Conservation (phyloP, 2,329 filamentous ascomycete species). For the Pseudogymnoascus sp. region DNA sequence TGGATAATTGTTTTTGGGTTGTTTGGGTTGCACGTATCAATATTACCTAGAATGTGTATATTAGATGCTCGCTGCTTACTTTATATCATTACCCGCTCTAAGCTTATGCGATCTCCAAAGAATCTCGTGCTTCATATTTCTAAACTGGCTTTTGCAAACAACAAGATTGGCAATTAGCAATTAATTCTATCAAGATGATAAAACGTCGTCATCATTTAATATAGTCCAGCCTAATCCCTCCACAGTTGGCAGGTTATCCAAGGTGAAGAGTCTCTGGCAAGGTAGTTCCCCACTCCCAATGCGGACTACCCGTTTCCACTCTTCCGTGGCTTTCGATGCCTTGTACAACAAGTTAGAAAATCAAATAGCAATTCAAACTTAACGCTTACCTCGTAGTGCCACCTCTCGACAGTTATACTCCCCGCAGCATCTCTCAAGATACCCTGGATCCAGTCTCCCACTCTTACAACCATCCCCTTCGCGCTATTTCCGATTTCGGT, state of each 20-base stretch:
- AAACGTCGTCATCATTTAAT: background rate
- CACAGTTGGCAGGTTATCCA: background rate
- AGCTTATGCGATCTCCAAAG: background rate
- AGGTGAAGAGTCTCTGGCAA: background rate
- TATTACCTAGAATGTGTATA: background rate
- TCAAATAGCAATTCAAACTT: background rate
- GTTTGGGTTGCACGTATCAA: background rate
- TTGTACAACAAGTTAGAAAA: background rate
- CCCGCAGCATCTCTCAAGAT: conserved; percentile 15
- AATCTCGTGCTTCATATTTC: background rate
- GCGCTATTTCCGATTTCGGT: background rate
- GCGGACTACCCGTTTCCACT: background rate
- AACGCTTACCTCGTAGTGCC: conserved; percentile 9
- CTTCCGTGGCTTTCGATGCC: background rate
- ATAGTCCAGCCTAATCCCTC: background rate
- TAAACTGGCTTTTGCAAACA: background rate
- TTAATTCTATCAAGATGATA: background rate
- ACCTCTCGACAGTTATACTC: conserved; percentile 16
- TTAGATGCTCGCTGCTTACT: background rate
- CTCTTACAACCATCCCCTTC: conserved; percentile 17
- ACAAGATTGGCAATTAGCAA: background rate
- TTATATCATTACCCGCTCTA: background rate
- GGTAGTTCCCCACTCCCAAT: background rate
- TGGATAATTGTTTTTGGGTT: background rate
- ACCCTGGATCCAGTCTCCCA: conserved; percentile 19